These are phyloP conservation scores for Aspergillus sojae DNA, from an alignment of 2,329 filamentous ascomycete species.

Conservation along the genomic window DNA sequence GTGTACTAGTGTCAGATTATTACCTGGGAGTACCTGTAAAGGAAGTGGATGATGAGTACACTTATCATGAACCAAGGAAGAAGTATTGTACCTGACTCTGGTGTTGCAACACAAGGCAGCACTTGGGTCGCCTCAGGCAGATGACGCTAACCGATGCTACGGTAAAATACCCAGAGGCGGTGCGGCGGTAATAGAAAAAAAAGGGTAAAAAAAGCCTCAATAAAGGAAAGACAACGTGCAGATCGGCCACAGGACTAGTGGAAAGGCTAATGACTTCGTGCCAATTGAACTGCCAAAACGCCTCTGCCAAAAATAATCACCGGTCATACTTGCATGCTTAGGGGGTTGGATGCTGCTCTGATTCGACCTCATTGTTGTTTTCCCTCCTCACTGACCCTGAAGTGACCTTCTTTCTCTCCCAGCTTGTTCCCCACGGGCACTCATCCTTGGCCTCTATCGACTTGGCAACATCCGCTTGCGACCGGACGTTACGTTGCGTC, in stretches of 20 bases:
- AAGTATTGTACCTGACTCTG: not conserved
- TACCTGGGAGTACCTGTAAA: too few relatives aligned
- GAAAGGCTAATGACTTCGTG: conserved; percentile 2
- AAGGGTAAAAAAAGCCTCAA: not conserved
- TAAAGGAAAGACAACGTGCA: not conserved
- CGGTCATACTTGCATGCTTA: conserved; percentile 8
- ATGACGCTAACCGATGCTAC: not conserved
- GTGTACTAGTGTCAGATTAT: too few relatives aligned
- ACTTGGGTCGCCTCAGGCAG: not conserved
- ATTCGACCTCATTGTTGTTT: conserved; percentile 1
- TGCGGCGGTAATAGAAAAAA: not conserved
- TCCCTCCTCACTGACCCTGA: not conserved
- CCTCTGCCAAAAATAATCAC: conserved; percentile 5
- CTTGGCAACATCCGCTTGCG: conserved; percentile 16
- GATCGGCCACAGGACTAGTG: conserved; percentile 3
- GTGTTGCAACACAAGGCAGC: not conserved
- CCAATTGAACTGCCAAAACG: not conserved
- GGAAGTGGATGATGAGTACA: too few relatives aligned
- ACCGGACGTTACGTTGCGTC: conserved; percentile 11
- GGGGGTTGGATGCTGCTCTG: not conserved
- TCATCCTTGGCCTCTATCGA: conserved; percentile 5
- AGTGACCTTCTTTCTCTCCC: not conserved
- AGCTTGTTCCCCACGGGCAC: conserved; percentile 1
- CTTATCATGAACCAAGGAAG: not conserved
- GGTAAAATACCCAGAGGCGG: not conserved